Conservation (phyloP, 306 rosid genomes). For the Medicago lupulina region DNA sequence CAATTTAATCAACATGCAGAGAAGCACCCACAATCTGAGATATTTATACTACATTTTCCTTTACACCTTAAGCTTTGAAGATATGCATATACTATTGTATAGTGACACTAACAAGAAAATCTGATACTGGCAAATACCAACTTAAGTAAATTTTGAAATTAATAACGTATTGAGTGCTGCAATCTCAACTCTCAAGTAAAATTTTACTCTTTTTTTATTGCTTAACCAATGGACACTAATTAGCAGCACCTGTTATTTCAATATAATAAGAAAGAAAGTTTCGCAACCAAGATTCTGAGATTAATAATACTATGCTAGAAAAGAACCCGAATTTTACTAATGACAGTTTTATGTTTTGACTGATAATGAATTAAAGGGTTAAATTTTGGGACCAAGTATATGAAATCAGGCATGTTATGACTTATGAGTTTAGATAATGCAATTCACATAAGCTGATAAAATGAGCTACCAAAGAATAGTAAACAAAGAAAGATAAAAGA, state of each 20-base stretch:
- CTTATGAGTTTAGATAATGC: too few relatives aligned
- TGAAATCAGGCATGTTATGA: too few relatives aligned
- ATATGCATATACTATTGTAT: not conserved
- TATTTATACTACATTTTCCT: slow-evolving; percentile 9
- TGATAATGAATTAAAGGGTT: slow-evolving; percentile 10
- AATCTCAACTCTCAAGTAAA: not conserved
- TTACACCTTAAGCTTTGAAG: slow-evolving; percentile 16
- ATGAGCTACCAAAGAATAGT: not conserved
- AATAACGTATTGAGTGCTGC: not conserved
- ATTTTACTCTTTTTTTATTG: not conserved
- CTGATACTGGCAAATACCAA: not conserved
- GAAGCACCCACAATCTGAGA: slow-evolving; percentile 6
- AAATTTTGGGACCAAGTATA: not conserved
- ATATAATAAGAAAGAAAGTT: slow-evolving; percentile 7
- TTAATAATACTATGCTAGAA: not conserved
- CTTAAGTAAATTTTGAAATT: slow-evolving; percentile 3
- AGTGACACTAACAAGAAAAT: not conserved
- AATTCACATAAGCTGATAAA: slow-evolving; percentile 24
- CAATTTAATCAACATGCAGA: slow-evolving; percentile 20
- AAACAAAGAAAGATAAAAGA: too few relatives aligned
- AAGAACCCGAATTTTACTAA: slow-evolving; percentile 5
- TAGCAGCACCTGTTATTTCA: too few relatives aligned
- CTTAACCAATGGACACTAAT: not conserved
- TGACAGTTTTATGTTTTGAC: not conserved
- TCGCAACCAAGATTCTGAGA: not conserved